Conservation (phyloP, 1,284 basidiomycete species). For the Heterobasidion occidentale region DNA sequence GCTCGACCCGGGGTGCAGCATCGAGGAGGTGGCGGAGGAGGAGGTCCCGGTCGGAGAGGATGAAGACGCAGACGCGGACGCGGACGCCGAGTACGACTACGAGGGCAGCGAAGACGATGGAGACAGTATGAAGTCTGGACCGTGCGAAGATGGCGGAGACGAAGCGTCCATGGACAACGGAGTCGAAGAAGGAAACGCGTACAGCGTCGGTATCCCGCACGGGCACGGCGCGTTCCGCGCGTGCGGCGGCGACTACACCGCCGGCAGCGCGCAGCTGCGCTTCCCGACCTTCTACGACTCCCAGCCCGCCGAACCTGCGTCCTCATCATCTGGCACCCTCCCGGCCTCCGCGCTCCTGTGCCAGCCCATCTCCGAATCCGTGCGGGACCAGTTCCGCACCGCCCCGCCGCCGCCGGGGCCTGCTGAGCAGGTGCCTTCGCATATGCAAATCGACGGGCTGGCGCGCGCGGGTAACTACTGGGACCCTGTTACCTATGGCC, state of each 20-base stretch:
- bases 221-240: not conserved
- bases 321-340: conserved; percentile 8
- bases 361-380: conserved; percentile 16
- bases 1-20: not conserved
- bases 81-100: conserved; percentile 36
- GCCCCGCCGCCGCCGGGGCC: too few species aligned
- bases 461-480: not conserved
- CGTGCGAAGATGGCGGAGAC: conserved; percentile 40
- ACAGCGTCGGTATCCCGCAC: not conserved
- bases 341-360: conserved; percentile 14
- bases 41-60: conserved; percentile 45
- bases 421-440: not conserved
- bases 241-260: not conserved
- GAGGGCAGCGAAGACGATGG: conserved; percentile 42
- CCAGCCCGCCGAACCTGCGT: not conserved
- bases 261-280: not conserved
- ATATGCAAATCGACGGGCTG: not conserved
- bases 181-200: not conserved
- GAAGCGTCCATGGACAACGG: conserved; percentile 15
- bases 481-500: not conserved
- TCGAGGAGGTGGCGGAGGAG: not conserved
- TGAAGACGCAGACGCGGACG: conserved; percentile 45
- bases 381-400: conserved; percentile 9
- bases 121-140: conserved; percentile 20
- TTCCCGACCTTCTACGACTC: not conserved